Base-by-base conservation (phyloP, 768 basidiomycete genomes). In the Leccinum sublutescens region DNA sequence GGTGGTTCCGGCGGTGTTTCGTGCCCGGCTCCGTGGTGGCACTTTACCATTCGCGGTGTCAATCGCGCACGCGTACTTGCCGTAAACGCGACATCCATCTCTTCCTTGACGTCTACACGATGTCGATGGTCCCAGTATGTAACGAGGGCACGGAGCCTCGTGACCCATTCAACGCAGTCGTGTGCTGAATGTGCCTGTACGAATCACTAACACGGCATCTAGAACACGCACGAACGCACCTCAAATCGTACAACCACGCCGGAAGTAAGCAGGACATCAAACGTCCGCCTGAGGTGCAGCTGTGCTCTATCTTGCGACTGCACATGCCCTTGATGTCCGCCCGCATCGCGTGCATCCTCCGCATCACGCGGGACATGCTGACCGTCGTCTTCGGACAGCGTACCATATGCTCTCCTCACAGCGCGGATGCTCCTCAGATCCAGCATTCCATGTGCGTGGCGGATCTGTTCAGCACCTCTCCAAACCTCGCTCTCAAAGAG, bases 121-220 rank as follows among this genome's bases (percentile, higher is more conserved):
- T 94, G 89, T 21, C 87, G 82, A 50, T 83, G 79, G 55, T 81
- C 86, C 95, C 95, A 98, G 68, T 94, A 98, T 4, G 76, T 70
- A 43, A 87, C 74, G 34, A 95, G 79, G 27, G 82, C 82, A 17
- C 83, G 82, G 4, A 98, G 81, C 43, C 86, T 81, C 52, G 84
- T 80, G 52, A 97, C 85, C 96, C 95, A 98, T 68, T 98, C 94
- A 52, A 86, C 69, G 0, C 91, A 90, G 49, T 87, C 79, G 33
- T 70, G 76, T 56, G 82, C 77, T 23, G 86, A 86, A 76, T 88
- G 77, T 38, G 86, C 79, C 91, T 95, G 43, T 45, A 61, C 47
- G 29, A 34, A 49, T 53, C 25, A 55, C 33, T 50, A 54, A 53
- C 33, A 56, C 54, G 25, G 31, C 17, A 49, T 50, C 54, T 51